Evolutionary conservation across 1,139 yeast species (phyloP).

Genomic region (Geotrichum klebahnii): DNA sequence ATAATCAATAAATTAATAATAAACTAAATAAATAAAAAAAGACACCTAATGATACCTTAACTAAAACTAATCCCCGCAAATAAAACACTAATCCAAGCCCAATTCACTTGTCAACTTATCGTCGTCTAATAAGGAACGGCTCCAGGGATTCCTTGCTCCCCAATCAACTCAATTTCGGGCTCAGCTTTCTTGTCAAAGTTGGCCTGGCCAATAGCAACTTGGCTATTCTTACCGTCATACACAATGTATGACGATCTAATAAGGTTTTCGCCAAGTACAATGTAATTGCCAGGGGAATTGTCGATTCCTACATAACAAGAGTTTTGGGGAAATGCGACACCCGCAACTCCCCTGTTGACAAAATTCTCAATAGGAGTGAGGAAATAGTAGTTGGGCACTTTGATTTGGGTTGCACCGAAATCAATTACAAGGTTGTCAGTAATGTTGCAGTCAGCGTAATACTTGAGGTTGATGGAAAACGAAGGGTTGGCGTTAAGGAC

Average conservation of each 20-base stretch:
- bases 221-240: constrained; percentile 50
- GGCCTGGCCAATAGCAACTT: constrained; percentile 53
- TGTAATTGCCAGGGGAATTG: constrained; percentile 31
- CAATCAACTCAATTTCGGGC: constrained; percentile 35
- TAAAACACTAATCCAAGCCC: too few relatives aligned
- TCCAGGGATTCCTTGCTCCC: constrained; percentile 24
- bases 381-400: constrained; percentile 48
- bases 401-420: constrained; percentile 46
- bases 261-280: constrained; percentile 49
- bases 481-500: constrained; percentile 41
- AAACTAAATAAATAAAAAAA: too few relatives aligned
- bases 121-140: too few relatives aligned
- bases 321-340: constrained; percentile 38
- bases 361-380: constrained; percentile 39
- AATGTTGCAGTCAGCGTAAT: constrained; percentile 41
- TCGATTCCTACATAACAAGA: constrained; percentile 40
- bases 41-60: too few relatives aligned
- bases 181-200: constrained; percentile 29
- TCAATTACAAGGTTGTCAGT: constrained; percentile 42
- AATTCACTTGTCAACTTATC: too few relatives aligned
- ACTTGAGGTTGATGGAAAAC: constrained; percentile 37
- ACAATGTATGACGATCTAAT: constrained; percentile 53
- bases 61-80: too few relatives aligned
- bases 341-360: constrained; percentile 35
- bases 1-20: too few relatives aligned